phyloP scores from a whole-genome alignment of 164 flowering plant species.

The Santalum album region DNA sequence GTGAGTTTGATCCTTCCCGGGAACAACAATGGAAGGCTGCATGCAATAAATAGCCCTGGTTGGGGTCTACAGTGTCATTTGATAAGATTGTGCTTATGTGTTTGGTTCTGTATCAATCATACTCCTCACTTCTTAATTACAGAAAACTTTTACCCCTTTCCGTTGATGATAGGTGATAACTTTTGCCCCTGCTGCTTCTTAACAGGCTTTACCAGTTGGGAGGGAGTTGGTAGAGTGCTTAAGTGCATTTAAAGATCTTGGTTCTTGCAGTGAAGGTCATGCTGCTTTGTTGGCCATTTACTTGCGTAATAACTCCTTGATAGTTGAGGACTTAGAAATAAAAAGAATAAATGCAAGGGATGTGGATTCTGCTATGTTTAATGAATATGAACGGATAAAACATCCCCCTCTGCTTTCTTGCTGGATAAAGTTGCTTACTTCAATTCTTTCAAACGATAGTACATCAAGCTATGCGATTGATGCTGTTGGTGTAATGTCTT shows the following conservation, averaged over 20 bases:
- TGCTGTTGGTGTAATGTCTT: slow-evolving; percentile 35
- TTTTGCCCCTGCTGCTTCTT: not conserved
- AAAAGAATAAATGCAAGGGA: slow-evolving; percentile 23
- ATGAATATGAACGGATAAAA: slow-evolving; percentile 35
- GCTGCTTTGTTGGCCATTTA: slow-evolving; percentile 35
- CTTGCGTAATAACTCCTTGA: slow-evolving; percentile 15
- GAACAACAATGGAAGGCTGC: no score
- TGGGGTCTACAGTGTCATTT: no score
- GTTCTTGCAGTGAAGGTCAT: slow-evolving; percentile 48
- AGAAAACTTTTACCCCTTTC: no score
- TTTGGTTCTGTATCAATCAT: no score
- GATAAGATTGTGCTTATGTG: no score
- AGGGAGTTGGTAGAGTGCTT: slow-evolving; percentile 69
- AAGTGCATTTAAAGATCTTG: slow-evolving; percentile 47
- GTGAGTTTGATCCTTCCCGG: no score
- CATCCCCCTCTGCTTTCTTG: slow-evolving; percentile 61
- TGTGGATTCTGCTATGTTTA: slow-evolving; percentile 15
- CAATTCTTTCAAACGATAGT: slow-evolving; percentile 36
- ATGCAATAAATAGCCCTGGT: no score
- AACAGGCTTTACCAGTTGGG: slow-evolving; percentile 81
- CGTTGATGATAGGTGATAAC: no score
- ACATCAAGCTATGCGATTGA: slow-evolving; percentile 38
- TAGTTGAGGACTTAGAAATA: slow-evolving; percentile 23
- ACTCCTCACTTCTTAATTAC: no score
- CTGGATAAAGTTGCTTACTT: slow-evolving; percentile 50